These are phyloP conservation scores for Hypsizygus marmoreus DNA, from an alignment of 768 basidiomycete species.

Conservation along the genomic window DNA sequence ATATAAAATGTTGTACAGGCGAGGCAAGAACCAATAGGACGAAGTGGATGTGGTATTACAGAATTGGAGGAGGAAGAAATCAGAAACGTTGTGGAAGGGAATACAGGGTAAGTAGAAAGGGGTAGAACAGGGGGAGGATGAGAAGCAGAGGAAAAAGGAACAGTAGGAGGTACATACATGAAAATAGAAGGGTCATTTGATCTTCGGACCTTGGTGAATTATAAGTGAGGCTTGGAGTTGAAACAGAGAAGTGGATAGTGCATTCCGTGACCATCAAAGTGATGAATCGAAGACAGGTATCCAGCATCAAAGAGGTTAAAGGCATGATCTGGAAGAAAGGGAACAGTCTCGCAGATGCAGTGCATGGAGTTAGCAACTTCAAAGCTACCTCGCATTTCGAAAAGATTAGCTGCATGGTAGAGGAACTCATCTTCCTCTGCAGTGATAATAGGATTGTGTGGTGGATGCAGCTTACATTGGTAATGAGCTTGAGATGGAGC, in stretches of 20 bases:
- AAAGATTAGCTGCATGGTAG: background rate
- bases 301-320: conserved; percentile 1
- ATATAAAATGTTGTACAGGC: no score
- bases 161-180: no score
- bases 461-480: background rate
- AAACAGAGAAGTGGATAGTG: no score
- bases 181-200: no score
- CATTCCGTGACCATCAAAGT: no score
- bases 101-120: background rate
- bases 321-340: background rate
- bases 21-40: background rate
- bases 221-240: no score
- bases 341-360: background rate
- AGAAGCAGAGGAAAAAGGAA: no score
- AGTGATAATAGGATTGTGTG: background rate
- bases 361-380: background rate
- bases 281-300: no score
- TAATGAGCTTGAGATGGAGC: background rate
- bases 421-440: conserved; percentile 8
- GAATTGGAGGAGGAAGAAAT: no score
- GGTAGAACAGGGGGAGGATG: background rate
- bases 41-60: background rate
- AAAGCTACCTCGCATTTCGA: background rate
- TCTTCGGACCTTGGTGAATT: no score
- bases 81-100: background rate